These are phyloP conservation scores for Metschnikowia similis DNA, from an alignment of 805 yeast genomes.

Conservation along the genomic window DNA sequence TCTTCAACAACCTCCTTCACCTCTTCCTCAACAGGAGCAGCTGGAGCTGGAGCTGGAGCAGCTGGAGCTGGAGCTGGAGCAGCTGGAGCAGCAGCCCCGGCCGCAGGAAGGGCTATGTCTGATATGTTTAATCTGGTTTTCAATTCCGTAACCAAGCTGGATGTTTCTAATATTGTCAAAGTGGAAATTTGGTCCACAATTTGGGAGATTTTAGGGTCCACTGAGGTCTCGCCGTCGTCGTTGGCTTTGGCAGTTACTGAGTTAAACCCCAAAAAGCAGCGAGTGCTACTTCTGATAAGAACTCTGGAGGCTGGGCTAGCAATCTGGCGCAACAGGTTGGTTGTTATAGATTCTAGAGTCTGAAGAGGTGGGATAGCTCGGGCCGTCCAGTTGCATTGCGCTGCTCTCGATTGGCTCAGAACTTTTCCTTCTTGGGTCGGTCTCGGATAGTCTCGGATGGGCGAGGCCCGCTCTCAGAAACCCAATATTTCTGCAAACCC, in stretches of 20 bases:
- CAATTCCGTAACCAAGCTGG: conserved; percentile 76
- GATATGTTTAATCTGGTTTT: conserved; percentile 84
- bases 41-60: conserved; percentile 56
- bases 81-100: conserved; percentile 57
- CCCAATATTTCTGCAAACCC: no score
- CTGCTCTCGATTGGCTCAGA: no score
- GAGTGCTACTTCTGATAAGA: conserved; percentile 22
- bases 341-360: conserved; percentile 9
- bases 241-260: conserved; percentile 38
- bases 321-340: conserved; percentile 32
- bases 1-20: conserved; percentile 78
- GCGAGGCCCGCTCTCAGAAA: no score
- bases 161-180: conserved; percentile 88
- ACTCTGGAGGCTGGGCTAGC: conserved; percentile 36
- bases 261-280: conserved; percentile 41
- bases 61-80: conserved; percentile 61
- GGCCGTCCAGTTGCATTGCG: no score
- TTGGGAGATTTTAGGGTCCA: conserved; percentile 80
- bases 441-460: no score
- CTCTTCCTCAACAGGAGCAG: conserved; percentile 66
- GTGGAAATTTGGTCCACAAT: conserved; percentile 90
- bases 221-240: conserved; percentile 42
- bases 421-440: no score
- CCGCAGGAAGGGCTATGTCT: conserved; percentile 78
- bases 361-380: background rate